Base-by-base conservation (phyloP, 768 basidiomycete species). In the Coprinopsis marcescibilis region DNA sequence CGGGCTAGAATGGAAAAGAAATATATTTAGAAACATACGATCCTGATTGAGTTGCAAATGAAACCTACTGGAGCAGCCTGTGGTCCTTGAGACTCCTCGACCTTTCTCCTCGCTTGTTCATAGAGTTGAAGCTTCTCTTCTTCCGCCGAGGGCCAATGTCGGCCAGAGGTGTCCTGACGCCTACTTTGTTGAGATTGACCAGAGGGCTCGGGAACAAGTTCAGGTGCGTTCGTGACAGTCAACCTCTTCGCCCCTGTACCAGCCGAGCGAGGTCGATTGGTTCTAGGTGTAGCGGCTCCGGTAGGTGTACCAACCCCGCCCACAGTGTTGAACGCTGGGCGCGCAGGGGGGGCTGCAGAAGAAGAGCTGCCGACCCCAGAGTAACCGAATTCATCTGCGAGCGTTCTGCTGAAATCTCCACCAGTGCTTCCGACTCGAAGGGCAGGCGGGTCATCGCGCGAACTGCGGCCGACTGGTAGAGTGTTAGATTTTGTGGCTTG, bases 61-160 rank as follows among this genome's bases (percentile, higher is more conserved):
- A 36, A 7, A 52, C 57, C 43, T 56, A 71, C 71, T 20, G 70
- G 65, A 43, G 70, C 49, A 15, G 63, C 63, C 12, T 62, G 62
- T 20, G 48, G 54, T 2, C 68, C 77, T 53, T 85, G 85, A 3
- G 72, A 70, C 45, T 66, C 72, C 48, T 73, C 77, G 6, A 81
- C 87, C 25, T 71, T 74, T 0, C 70, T 73, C 55, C 77, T 76
- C 0, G 87, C 86, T 13, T 73, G 59, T 49, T 86, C 77, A 59
- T 77, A 89, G 32, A 86, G 60, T 40, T 68, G n/a, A n/a, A n/a
- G 68, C 57, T 91, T 90, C 64, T 91, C 89, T 17, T 81, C 77
- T 60, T 68, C 71, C 5, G 76, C 73, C 14, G 57, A 68, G 3
- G 70, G 70, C 85, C 85, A 90, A 17, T 56, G 48, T 19, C n/a